Percentiles rank a stretch among this genome's conserved stretches.
Conservation (phyloP, 208 protist species). For the Acanthamoeba triangularis region DNA sequence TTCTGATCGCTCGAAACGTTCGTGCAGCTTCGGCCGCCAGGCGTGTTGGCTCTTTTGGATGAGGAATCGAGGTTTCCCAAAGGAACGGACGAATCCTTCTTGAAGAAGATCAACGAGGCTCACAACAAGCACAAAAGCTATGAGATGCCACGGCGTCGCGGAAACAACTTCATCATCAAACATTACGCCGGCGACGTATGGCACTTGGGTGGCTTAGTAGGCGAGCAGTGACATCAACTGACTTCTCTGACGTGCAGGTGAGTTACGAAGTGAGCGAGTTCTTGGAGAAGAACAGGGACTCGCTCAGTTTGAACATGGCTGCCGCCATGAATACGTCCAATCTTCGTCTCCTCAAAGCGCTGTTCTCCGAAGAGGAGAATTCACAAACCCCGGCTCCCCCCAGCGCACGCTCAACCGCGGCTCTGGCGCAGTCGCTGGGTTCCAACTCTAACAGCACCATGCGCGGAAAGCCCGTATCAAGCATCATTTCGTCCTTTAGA, state of each 20-base stretch:
- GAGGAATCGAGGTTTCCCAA: constrained; percentile 88
- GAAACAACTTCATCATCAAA: constrained; percentile 85
- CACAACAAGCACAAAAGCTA: constrained; percentile 79
- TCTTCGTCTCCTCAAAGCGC: neutral
- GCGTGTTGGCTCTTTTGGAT: constrained; percentile 87
- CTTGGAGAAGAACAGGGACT: constrained; percentile 87
- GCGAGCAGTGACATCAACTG: neutral
- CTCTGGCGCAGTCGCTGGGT: constrained; percentile 83
- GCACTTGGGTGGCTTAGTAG: too few species aligned
- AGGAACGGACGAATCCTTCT: constrained; percentile 80
- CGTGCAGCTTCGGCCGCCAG: constrained; percentile 13
- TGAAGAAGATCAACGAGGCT: constrained; percentile 85
- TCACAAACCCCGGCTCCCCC: neutral
- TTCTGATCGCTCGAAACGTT: neutral
- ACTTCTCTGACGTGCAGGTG: constrained; percentile 69
- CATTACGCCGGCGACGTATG: constrained; percentile 89
- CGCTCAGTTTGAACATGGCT: constrained; percentile 76
- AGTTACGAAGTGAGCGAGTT: constrained; percentile 92
- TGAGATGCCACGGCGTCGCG: constrained; percentile 45
- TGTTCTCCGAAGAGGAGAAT: neutral
- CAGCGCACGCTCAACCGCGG: constrained; percentile 74
- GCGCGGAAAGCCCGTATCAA: constrained; percentile 63
- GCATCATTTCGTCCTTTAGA: neutral
- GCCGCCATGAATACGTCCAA: constrained; percentile 93
- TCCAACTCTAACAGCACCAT: constrained; percentile 78